Conservation (phyloP, 2,329 filamentous ascomycete species). For the Xylaria multiplex region DNA sequence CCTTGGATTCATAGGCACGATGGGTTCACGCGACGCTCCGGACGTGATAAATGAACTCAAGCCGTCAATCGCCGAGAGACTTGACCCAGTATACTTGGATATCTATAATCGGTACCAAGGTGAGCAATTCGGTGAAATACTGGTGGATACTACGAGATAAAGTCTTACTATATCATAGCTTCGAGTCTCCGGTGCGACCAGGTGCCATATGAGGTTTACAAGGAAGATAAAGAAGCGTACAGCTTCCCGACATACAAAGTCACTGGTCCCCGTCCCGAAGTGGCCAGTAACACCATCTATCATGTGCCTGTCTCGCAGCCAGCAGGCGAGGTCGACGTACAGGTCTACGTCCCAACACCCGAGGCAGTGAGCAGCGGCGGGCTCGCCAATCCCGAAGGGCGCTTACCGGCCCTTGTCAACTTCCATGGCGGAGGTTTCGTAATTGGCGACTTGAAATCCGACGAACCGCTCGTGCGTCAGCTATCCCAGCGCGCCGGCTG, state of each 20-base stretch:
- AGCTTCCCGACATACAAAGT: slow-evolving; percentile 43
- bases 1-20: slow-evolving; percentile 23
- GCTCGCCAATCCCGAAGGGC: slow-evolving; percentile 41
- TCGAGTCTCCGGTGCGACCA: slow-evolving; percentile 44
- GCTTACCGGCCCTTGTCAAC: slow-evolving; percentile 60
- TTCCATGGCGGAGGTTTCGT: slow-evolving; percentile 63
- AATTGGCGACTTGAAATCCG: slow-evolving; percentile 60
- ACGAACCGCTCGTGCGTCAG: slow-evolving; percentile 60
- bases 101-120: slow-evolving; percentile 55
- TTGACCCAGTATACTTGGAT: slow-evolving; percentile 59
- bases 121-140: slow-evolving; percentile 37
- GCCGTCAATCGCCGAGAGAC: slow-evolving; percentile 56
- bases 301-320: slow-evolving; percentile 41
- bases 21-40: slow-evolving; percentile 41
- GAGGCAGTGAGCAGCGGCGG: slow-evolving; percentile 42
- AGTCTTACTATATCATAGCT: slow-evolving; percentile 43
- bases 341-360: slow-evolving; percentile 57
- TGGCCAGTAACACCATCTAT: slow-evolving; percentile 42
- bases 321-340: slow-evolving; percentile 49
- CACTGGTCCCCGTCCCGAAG: slow-evolving; percentile 34
- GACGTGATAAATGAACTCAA: slow-evolving; percentile 57
- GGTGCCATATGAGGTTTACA: slow-evolving; percentile 46
- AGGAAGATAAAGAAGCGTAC: slow-evolving; percentile 41
- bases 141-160: background rate
- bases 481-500: slow-evolving; percentile 56